Conservation (phyloP, 2,329 filamentous ascomycete species). For the Aspergillus fischeri region DNA sequence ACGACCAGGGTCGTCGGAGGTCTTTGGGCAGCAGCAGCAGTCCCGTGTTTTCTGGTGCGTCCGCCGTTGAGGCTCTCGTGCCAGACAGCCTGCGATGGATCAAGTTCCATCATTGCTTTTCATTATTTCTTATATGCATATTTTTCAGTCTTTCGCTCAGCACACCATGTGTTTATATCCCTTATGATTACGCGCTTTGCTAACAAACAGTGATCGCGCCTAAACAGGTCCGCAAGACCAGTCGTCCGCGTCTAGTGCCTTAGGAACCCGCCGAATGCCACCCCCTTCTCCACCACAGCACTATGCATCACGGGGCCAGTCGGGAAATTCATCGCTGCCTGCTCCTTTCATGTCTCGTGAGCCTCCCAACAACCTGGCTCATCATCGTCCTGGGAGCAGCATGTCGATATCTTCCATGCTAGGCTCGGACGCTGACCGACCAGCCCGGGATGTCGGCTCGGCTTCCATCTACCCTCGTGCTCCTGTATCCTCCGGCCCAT, state of each 20-base stretch:
- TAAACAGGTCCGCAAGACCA: constrained; percentile 27
- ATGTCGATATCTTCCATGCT: constrained; percentile 75
- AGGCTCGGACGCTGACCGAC: constrained; percentile 49
- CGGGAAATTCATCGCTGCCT: constrained; percentile 37
- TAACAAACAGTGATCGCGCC: constrained; percentile 8
- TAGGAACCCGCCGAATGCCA: constrained; percentile 45
- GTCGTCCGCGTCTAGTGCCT: constrained; percentile 28
- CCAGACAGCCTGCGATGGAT: background rate
- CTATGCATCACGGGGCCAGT: constrained; percentile 39
- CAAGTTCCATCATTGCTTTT: background rate
- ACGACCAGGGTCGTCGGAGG: constrained; percentile 31
- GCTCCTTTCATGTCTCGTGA: constrained; percentile 50
- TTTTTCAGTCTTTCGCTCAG: background rate
- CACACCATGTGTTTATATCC: background rate
- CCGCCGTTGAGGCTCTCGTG: constrained; percentile 5
- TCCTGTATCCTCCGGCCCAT: constrained; percentile 30
- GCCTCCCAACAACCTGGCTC: constrained; percentile 48
- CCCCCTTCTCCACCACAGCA: constrained; percentile 50
- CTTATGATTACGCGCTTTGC: constrained; percentile 1
- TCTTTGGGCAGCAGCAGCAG: constrained; percentile 36
- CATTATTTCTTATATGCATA: background rate
- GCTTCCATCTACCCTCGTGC: constrained; percentile 48
- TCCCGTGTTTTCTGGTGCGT: constrained; percentile 33
- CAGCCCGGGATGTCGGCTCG: constrained; percentile 43
- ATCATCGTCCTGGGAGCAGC: constrained; percentile 57